Conservation (phyloP, 2,329 filamentous ascomycete genomes). For the Hymenoscyphus salicellus region DNA sequence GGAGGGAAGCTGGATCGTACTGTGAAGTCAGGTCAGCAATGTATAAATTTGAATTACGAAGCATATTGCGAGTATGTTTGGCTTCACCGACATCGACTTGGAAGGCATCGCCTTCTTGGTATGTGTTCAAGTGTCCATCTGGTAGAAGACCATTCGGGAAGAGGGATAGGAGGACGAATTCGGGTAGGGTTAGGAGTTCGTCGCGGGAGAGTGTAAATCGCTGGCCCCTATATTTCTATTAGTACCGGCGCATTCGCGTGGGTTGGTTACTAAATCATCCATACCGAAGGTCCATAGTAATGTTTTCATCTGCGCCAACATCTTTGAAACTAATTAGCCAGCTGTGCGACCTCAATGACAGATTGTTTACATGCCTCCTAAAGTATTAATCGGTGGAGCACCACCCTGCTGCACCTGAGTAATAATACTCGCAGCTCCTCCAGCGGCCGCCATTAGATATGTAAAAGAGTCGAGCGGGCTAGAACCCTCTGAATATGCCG, state of each 20-base stretch:
- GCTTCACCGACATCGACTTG: slow-evolving; percentile 84
- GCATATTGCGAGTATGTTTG: slow-evolving; percentile 33
- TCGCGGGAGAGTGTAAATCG: slow-evolving; percentile 92
- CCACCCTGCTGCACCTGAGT: slow-evolving; percentile 97
- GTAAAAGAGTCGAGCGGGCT: slow-evolving; percentile 90
- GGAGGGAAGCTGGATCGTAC: slow-evolving; percentile 94
- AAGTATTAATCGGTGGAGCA: slow-evolving; percentile 77
- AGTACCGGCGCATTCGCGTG: slow-evolving; percentile 24
- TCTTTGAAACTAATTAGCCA: slow-evolving; percentile 45
- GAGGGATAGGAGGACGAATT: slow-evolving; percentile 95
- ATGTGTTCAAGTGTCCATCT: slow-evolving; percentile 91
- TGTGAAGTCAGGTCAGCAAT: slow-evolving; percentile 50
- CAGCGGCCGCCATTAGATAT: slow-evolving; percentile 97
- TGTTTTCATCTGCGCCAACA: slow-evolving; percentile 87
- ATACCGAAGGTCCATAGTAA: slow-evolving; percentile 90
- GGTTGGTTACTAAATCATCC: slow-evolving; percentile 24
- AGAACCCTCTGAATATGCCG: slow-evolving; percentile 91
- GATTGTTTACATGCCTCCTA: slow-evolving; percentile 63
- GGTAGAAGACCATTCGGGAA: slow-evolving; percentile 98
- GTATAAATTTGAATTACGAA: slow-evolving; percentile 40
- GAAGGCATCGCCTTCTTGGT: slow-evolving; percentile 89
- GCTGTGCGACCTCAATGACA: slow-evolving; percentile 3
- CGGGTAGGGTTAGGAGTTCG: slow-evolving; percentile 89
- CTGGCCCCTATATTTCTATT: slow-evolving; percentile 64
- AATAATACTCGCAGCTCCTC: slow-evolving; percentile 96